These are phyloP conservation scores for Stagonosporopsis rhizophila DNA, from an alignment of 2,329 filamentous ascomycete species.

Conservation along the genomic window DNA sequence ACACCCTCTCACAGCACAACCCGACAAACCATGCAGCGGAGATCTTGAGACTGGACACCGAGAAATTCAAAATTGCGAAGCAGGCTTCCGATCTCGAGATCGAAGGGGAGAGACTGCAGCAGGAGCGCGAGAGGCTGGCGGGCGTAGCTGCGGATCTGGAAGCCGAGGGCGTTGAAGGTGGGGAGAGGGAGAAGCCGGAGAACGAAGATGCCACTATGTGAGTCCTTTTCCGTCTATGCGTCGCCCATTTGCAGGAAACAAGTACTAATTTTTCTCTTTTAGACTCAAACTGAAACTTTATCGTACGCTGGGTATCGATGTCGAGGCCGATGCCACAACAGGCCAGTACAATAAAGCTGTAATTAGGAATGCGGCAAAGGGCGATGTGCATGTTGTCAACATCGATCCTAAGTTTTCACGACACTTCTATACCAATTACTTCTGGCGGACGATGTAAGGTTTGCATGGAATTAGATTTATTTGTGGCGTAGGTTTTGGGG, in stretches of 20 bases:
- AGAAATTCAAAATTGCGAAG: constrained; percentile 96
- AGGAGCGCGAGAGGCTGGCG: constrained; percentile 76
- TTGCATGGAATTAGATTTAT: too few species aligned
- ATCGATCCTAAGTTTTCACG: constrained; percentile 90
- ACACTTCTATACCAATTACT: constrained; percentile 94
- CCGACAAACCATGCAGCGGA: constrained; percentile 80
- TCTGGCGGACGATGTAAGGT: constrained; percentile 81
- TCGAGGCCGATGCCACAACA: constrained; percentile 74
- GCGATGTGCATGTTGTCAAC: constrained; percentile 93
- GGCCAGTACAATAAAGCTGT: constrained; percentile 87
- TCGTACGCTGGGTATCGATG: constrained; percentile 86
- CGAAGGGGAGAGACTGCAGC: constrained; percentile 89
- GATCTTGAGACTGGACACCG: constrained; percentile 86
- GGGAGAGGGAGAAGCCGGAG: constrained; percentile 57
- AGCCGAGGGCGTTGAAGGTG: constrained; percentile 83
- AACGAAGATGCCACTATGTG: constrained; percentile 59
- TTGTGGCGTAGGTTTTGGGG: not conserved
- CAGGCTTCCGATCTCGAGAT: constrained; percentile 87
- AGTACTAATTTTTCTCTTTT: not conserved
- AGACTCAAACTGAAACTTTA: constrained; percentile 88
- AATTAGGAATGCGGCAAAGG: constrained; percentile 83
- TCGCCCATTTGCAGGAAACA: not conserved
- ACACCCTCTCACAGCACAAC: constrained; percentile 77
- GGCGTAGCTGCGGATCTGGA: constrained; percentile 82
- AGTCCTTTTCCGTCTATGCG: constrained; percentile 27